Base-by-base conservation (phyloP, 495 filamentous ascomycete species). In the Letharia lupina region DNA sequence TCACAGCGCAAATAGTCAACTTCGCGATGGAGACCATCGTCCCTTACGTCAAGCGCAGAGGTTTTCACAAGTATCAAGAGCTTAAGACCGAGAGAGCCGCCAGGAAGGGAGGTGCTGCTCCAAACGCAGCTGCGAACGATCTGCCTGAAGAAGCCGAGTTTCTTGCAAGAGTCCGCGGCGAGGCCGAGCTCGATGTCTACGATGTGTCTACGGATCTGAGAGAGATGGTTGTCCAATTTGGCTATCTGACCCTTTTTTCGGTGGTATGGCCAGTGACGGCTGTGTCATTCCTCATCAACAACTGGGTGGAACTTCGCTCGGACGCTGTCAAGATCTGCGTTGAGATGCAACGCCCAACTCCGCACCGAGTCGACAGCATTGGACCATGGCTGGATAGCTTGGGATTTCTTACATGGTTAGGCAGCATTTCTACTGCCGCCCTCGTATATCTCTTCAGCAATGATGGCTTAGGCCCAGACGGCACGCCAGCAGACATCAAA, bases 191-290 rank as follows among this genome's bases (percentile, higher is more conserved):
- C 1, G 84, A 85, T 15, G 79, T 86, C 58, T 98, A 98, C 76
- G 89, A 96, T 68, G 93, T 96, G 3, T 91, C 88, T 9, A 82
- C 83, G 16, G 94, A 98, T 70, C 83, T 96, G 61, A 81, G 93
- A 16, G 95, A 98, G 75, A 98, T 98, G 94, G 86, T 92, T 61
- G 86, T 98, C 58, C 94, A 97, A 70, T 93, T 91, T 71, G 91
- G 94, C 23, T 98, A 96, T 73, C 77, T 98, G n/a, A 87, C 91
- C 0, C 83, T 98, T 4, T 98, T 98, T 78, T 91, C 89, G 4
- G 89, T 94, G 3, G 82, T 93, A 54, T 98, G 94, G 94, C 94
- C 94, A 0, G 79, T 98, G 8, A 91, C 93, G 0, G 86, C 88
- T 0, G 81, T 91, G 44, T 94, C 91, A 0, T 98, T 98, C 82